Evolutionary conservation across 2,329 filamentous ascomycete genomes (phyloP), one percentile per base, ranked within the genome.

Genomic region (Colletotrichum filicis): DNA sequence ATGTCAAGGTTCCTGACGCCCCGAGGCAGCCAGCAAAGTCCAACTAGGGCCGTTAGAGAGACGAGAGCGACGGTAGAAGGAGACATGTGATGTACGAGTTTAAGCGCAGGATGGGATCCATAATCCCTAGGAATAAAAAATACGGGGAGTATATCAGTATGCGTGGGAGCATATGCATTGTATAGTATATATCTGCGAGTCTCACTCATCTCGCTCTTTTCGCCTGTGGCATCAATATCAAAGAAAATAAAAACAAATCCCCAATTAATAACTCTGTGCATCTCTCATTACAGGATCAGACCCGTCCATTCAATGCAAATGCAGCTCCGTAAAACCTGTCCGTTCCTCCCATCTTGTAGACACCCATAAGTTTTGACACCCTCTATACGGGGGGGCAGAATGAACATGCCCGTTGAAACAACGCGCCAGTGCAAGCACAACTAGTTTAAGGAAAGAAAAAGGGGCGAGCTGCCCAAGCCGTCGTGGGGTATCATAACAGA

Each of bases 1-100:
- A 99, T 81, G 95, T 98, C 78, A 92, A 95, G 81, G 92, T 98
- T 49, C 97, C 97, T 32, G 93, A 94, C 81, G 87, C 89, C 65
- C 92, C 94, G 60, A 82, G 84, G 62, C 84, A 87, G 73, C 82
- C 85, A n/a, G 79, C 84, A 52, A 81, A 84, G 57, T 73, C 79
- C 37, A 83, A 80, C 73, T 82, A 67, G 30, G 14, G 14, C 8
- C 22, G 35, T 5, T 5, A 6, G 28, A 12, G 28, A 42, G 37
- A 42, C 2, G 11, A 35, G 11, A 12, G 32, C 30, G 32, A 24
- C 37, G 37, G 55, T n/a, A 22, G 26, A 9, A 5, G 22, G 22
- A 37, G n/a, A 28, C 30, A 46, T 61, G n/a, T 68, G 49, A 65
- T 58, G 68, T 60, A 42, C 19, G 16, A 57, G 12, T 22, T 46